Conservation (phyloP, 2,329 filamentous ascomycete species). For the Hypomyces rosellus region DNA sequence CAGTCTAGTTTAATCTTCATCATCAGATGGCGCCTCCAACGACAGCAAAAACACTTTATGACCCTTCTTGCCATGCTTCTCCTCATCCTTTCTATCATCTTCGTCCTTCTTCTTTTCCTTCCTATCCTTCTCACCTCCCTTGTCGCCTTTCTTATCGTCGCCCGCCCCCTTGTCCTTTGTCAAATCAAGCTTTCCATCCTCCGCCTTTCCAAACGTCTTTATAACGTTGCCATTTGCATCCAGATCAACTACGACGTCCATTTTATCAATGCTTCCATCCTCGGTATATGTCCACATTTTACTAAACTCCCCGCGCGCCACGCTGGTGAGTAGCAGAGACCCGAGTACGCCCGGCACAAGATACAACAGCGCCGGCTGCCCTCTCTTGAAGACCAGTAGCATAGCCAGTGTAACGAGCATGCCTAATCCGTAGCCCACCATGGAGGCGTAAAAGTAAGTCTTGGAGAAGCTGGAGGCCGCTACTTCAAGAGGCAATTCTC, state of each 20-base stretch:
- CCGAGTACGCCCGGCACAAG: slow-evolving; percentile 80
- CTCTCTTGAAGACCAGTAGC: slow-evolving; percentile 71
- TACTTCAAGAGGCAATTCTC: slow-evolving; percentile 23
- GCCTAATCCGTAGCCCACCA: slow-evolving; percentile 71
- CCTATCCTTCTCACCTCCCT: slow-evolving; percentile 13
- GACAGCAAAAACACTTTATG: slow-evolving; percentile 30
- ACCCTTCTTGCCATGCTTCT: slow-evolving; percentile 15
- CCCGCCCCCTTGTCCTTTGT: slow-evolving; percentile 26
- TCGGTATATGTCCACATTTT: slow-evolving; percentile 82
- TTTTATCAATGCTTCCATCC: slow-evolving; percentile 50
- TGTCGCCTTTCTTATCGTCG: slow-evolving; percentile 12
- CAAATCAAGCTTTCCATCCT: slow-evolving; percentile 32
- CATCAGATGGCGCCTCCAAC: slow-evolving; percentile 23
- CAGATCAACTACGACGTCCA: slow-evolving; percentile 50
- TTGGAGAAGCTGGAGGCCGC: slow-evolving; percentile 61
- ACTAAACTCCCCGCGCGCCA: slow-evolving; percentile 62
- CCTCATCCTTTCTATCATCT: slow-evolving; percentile 10
- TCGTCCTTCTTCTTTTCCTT: slow-evolving; percentile 1
- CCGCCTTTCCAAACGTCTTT: slow-evolving; percentile 32
- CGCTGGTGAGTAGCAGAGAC: slow-evolving; percentile 68
- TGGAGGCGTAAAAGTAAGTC: slow-evolving; percentile 73
- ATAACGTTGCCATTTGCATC: slow-evolving; percentile 42
- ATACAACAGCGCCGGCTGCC: slow-evolving; percentile 87
- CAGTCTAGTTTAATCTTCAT: slow-evolving; percentile 9
- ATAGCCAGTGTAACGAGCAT: slow-evolving; percentile 71